phyloP scores from a whole-genome alignment of 1,139 yeast genomes.

The Hemisphaericaspora xylanilytica region DNA sequence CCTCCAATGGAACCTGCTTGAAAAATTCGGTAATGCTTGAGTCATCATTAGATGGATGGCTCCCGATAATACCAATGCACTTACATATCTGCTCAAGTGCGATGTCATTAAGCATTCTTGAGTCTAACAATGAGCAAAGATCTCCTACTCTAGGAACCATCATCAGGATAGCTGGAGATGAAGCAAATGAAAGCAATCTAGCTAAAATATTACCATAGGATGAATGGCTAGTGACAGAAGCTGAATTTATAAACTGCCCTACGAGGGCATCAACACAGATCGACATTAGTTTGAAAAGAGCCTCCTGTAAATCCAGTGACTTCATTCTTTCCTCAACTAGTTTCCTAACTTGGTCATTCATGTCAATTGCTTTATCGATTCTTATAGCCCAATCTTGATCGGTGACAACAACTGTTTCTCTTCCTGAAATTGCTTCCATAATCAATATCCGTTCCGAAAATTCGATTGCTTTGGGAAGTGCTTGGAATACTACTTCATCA shows the following conservation, averaged over 20 bases:
- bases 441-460: conserved; percentile 57
- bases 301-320: conserved; percentile 13
- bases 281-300: conserved; percentile 18
- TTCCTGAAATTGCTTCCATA: conserved; percentile 56
- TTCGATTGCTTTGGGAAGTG: conserved; percentile 41
- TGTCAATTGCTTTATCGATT: conserved; percentile 67
- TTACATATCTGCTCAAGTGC: conserved; percentile 42
- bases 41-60: conserved; percentile 35
- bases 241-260: conserved; percentile 21
- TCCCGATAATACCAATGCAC: conserved; percentile 54
- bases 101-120: conserved; percentile 29
- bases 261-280: conserved; percentile 30
- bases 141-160: conserved; percentile 20
- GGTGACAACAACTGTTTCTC: conserved; percentile 54
- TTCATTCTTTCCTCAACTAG: conserved; percentile 30
- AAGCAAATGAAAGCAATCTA: conserved; percentile 36
- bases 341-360: conserved; percentile 52
- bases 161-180: conserved; percentile 25
- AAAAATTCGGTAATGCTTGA: background rate
- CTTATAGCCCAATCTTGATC: conserved; percentile 79
- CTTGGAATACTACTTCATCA: conserved; percentile 24
- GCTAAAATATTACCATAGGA: conserved; percentile 30
- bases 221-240: conserved; percentile 17
- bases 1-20: conserved; percentile 5
- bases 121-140: conserved; percentile 24